These are phyloP conservation scores for Arbutus unedo DNA, from an alignment of 148 eudicot species.

Conservation along the genomic window DNA sequence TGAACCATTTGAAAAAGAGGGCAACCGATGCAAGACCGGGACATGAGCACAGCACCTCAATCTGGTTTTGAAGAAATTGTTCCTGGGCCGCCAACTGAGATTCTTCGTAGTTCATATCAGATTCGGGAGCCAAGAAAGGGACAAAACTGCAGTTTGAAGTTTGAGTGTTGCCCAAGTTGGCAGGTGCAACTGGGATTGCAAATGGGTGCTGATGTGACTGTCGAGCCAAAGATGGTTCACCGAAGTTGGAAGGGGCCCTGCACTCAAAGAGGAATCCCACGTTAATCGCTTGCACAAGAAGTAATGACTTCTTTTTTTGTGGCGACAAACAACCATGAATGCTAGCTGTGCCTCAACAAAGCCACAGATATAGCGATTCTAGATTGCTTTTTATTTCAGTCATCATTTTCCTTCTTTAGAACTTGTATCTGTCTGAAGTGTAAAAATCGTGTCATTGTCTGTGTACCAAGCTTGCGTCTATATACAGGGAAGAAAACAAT, in stretches of 20 bases:
- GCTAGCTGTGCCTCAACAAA: neutral
- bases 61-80: conserved; percentile 55
- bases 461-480: neutral
- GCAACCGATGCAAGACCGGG: neutral
- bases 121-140: conserved; percentile 34
- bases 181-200: conserved; percentile 36
- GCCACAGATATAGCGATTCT: neutral
- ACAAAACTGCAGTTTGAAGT: conserved; percentile 31
- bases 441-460: neutral
- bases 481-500: no score
- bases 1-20: neutral
- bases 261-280: conserved; percentile 8
- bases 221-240: conserved; percentile 29
- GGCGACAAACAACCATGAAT: neutral
- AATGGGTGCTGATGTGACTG: conserved; percentile 32
- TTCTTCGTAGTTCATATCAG: conserved; percentile 29
- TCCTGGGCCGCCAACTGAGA: conserved; percentile 44
- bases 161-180: conserved; percentile 18
- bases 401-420: neutral
- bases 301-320: neutral
- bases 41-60: conserved; percentile 53
- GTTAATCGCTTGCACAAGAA: neutral
- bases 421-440: neutral
- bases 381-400: neutral
- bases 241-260: conserved; percentile 57